These are phyloP conservation scores for Candida peoriensis DNA, from an alignment of 805 yeast genomes.

Conservation along the genomic window DNA sequence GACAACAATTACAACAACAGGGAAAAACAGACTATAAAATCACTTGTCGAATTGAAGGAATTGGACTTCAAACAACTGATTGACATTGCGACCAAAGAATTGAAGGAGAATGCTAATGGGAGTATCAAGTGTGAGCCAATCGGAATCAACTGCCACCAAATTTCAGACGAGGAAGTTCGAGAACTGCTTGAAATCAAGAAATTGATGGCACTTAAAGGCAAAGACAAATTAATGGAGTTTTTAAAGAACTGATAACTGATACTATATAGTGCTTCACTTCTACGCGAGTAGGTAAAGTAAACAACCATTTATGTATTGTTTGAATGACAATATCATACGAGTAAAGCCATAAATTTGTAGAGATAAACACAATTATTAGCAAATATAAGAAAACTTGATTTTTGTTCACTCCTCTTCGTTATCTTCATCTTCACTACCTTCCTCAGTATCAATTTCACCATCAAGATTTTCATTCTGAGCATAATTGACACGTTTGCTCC, in stretches of 20 bases:
- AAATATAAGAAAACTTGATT: not conserved
- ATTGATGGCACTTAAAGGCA: constrained; percentile 66
- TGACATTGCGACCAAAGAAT: constrained; percentile 30
- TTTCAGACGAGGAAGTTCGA: constrained; percentile 34
- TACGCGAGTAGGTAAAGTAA: no score
- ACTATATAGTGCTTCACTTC: not conserved
- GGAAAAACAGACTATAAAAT: constrained; percentile 30
- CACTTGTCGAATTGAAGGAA: constrained; percentile 27
- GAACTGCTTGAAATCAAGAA: constrained; percentile 53
- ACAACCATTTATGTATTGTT: no score
- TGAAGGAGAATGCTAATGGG: constrained; percentile 12
- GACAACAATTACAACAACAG: constrained; percentile 21
- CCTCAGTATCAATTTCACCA: constrained; percentile 1
- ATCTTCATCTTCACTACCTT: constrained; percentile 1
- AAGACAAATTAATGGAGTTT: constrained; percentile 56
- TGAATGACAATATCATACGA: not conserved
- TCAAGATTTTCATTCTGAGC: constrained; percentile 19
- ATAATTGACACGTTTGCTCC: constrained; percentile 34
- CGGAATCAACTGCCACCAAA: no score
- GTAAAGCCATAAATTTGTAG: no score
- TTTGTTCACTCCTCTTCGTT: constrained; percentile 1
- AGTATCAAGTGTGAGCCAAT: constrained; percentile 12
- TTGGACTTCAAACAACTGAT: constrained; percentile 46
- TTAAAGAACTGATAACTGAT: constrained; percentile 28
- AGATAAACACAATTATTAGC: no score